A percentile compares a stretch with the other conserved stretches of the same genome.
These are phyloP conservation scores for Arthrobotrys musiformis DNA, from an alignment of 2,329 filamentous ascomycete species.

Conservation along the genomic window DNA sequence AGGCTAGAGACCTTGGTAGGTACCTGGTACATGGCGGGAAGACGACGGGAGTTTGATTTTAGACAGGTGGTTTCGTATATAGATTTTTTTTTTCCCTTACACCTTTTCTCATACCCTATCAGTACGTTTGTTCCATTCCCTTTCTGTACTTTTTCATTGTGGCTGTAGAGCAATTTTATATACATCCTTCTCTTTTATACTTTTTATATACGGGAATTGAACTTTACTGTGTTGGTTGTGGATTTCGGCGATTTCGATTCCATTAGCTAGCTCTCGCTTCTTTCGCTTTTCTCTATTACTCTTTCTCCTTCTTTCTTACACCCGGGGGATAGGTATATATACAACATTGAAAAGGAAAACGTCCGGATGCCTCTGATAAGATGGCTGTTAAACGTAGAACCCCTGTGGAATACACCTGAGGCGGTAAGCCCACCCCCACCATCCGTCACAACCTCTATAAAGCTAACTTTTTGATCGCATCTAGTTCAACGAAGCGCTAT, in stretches of 20 bases:
- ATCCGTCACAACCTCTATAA: neutral
- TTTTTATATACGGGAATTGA: neutral
- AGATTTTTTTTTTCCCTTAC: conserved; percentile 5
- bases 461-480: neutral
- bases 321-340: too few relatives aligned
- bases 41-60: conserved; percentile 12
- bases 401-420: conserved; percentile 52
- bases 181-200: neutral
- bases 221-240: neutral
- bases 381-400: conserved; percentile 52
- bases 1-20: neutral
- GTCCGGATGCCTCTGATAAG: conserved; percentile 50
- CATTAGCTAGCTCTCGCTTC: neutral
- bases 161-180: conserved; percentile 30
- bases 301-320: neutral
- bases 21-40: too few relatives aligned
- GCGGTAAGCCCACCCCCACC: conserved; percentile 13
- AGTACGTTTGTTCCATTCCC: neutral
- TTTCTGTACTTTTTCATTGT: conserved; percentile 28
- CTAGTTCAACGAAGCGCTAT: conserved; percentile 85
- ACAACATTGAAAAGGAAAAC: neutral
- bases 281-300: neutral
- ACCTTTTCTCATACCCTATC: neutral
- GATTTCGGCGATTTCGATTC: conserved; percentile 4
- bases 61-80: conserved; percentile 14